These are phyloP conservation scores for Aspergillus brasiliensis DNA, from an alignment of 2,329 filamentous ascomycete species.

Conservation along the genomic window DNA sequence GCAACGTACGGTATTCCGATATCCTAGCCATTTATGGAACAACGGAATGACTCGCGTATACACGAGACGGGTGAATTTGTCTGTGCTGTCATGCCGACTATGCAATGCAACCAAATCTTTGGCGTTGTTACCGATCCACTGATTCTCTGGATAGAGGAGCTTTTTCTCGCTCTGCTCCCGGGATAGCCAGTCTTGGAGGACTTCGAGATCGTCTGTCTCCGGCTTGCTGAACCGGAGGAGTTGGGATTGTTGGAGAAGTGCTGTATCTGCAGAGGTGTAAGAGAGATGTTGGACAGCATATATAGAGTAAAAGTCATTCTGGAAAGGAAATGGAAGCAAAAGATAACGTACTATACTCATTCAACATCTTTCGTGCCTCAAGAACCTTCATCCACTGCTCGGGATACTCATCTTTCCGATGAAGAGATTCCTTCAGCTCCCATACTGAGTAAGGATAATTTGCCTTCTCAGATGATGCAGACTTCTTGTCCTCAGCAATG, in stretches of 20 bases:
- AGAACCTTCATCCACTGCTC: constrained; percentile 15
- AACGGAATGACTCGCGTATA: neutral
- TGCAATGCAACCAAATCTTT: constrained; percentile 6
- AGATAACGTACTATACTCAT: constrained; percentile 16
- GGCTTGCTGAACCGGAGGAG: constrained; percentile 8
- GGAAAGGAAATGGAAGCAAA: too few species aligned
- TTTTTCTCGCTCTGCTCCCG: neutral
- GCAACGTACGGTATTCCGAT: neutral
- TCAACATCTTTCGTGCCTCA: constrained; percentile 9
- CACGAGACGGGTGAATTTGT: constrained; percentile 12
- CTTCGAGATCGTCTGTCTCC: neutral
- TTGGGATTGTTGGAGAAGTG: constrained; percentile 12
- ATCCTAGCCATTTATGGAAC: neutral
- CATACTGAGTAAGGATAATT: constrained; percentile 6
- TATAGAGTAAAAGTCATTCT: too few species aligned
- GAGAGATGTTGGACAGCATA: too few species aligned
- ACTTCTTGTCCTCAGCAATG: neutral
- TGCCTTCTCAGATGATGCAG: neutral
- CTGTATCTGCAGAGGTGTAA: too few species aligned
- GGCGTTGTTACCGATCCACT: constrained; percentile 8
- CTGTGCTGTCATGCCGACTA: constrained; percentile 8
- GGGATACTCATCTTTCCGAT: neutral
- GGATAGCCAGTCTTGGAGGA: constrained; percentile 7
- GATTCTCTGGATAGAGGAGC: neutral
- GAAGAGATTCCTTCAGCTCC: constrained; percentile 6